Evolutionary conservation across 768 basidiomycete species (phyloP).

Genomic region (Tylopilus subfusipes): DNA sequence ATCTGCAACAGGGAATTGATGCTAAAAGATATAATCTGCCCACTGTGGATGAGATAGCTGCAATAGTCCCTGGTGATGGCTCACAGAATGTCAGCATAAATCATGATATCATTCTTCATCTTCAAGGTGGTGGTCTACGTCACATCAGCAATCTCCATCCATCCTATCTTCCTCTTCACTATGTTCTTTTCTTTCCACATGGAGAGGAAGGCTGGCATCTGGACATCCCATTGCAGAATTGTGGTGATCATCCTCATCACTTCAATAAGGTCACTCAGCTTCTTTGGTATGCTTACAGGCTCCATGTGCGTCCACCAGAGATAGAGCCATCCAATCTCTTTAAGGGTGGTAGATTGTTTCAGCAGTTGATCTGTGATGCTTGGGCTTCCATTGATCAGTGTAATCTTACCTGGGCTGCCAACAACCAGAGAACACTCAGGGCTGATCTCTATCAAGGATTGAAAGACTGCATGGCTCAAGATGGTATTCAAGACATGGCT

Average conservation of each 20-base stretch:
- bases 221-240: conserved; percentile 11
- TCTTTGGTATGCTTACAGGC: conserved; percentile 30
- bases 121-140: conserved; percentile 23
- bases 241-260: neutral
- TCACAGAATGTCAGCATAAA: conserved; percentile 2
- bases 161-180: conserved; percentile 38
- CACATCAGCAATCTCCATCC: conserved; percentile 35
- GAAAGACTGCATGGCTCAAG: conserved; percentile 27
- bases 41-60: conserved; percentile 40
- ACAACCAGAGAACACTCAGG: conserved; percentile 36
- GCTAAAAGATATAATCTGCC: conserved; percentile 42
- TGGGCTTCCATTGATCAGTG: conserved; percentile 45
- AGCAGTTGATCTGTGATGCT: conserved; percentile 43
- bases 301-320: conserved; percentile 18
- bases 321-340: conserved; percentile 30
- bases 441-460: conserved; percentile 35
- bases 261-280: conserved; percentile 29
- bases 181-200: conserved; percentile 42
- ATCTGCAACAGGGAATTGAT: conserved; percentile 22
- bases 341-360: conserved; percentile 38
- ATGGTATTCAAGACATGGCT: conserved; percentile 24
- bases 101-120: conserved; percentile 35
- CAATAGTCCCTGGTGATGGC: conserved; percentile 37
- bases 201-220: conserved; percentile 39
- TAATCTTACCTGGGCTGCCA: conserved; percentile 32